Percentiles rank a stretch among this genome's conserved stretches.
phyloP scores from a whole-genome alignment of 2,329 filamentous ascomycete species.

The Colletotrichum limetticola region DNA sequence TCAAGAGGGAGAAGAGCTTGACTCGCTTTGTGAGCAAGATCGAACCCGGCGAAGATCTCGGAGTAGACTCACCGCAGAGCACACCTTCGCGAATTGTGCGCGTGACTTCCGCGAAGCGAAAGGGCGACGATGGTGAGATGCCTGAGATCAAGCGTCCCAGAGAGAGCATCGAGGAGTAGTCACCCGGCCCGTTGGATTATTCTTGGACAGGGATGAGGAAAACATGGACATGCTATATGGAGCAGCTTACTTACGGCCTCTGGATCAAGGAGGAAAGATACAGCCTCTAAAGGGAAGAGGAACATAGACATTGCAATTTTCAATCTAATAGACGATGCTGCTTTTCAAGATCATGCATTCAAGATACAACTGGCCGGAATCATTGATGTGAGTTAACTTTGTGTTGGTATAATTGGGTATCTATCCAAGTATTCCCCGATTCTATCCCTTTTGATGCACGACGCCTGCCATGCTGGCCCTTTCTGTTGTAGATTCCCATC shows the following conservation, averaged over 20 bases:
- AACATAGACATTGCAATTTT: neutral
- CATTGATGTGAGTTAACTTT: neutral
- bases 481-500: neutral
- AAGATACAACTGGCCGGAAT: neutral
- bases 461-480: neutral
- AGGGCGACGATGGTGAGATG: neutral
- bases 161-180: neutral
- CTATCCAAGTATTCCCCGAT: neutral
- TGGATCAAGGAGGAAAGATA: no score
- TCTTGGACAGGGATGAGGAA: no score
- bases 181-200: no score
- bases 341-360: neutral
- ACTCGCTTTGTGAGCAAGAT: neutral
- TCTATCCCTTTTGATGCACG: neutral
- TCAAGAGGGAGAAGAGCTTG: neutral
- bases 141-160: neutral
- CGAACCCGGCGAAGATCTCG: neutral
- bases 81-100: neutral
- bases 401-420: conserved; percentile 3
- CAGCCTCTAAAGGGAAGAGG: neutral
- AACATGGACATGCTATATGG: no score
- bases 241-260: no score
- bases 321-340: no score
- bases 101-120: neutral
- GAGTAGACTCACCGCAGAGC: no score